A percentile compares a stretch with the other conserved stretches of the same genome.
phyloP scores from a whole-genome alignment of 2,329 filamentous ascomycete species.

The Aspergillus floridensis region DNA sequence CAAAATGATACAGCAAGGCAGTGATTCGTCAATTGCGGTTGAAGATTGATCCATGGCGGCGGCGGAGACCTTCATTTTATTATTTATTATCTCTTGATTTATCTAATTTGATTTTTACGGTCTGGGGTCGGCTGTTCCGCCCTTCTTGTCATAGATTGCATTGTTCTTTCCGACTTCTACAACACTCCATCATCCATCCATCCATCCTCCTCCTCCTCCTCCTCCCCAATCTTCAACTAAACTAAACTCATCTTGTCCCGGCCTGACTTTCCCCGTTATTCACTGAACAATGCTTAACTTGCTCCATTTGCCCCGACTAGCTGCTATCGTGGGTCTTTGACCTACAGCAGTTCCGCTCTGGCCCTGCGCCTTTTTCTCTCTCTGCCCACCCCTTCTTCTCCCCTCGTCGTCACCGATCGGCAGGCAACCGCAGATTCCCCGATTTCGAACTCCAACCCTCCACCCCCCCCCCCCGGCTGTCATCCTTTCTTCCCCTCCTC shows the following conservation, averaged over 20 bases:
- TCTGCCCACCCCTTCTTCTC: not conserved
- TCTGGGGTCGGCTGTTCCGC: too few relatives aligned
- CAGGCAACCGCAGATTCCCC: not conserved
- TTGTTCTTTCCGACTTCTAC: too few relatives aligned
- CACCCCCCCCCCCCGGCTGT: not conserved
- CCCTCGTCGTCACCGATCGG: not conserved
- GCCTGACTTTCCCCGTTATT: not conserved
- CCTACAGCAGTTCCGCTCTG: not conserved
- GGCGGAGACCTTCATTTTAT: not conserved
- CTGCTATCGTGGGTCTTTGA: slow-evolving; percentile 7
- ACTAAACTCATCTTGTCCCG: not conserved
- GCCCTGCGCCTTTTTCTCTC: slow-evolving; percentile 1
- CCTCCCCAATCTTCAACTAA: not conserved
- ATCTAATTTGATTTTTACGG: not conserved
- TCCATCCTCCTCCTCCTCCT: not conserved
- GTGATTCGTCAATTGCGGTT: not conserved
- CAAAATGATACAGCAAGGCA: not conserved
- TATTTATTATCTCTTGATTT: not conserved
- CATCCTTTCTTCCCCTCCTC: not conserved
- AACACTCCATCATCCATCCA: not conserved
- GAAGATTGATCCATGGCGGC: not conserved
- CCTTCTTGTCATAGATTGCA: too few relatives aligned
- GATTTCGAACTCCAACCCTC: not conserved
- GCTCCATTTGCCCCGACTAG: not conserved
- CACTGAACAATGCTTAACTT: slow-evolving; percentile 1